Evolutionary conservation across 1,284 basidiomycete species (phyloP), one percentile per base, ranked within the genome.

Genomic region (Phellinidium pouzarii): DNA sequence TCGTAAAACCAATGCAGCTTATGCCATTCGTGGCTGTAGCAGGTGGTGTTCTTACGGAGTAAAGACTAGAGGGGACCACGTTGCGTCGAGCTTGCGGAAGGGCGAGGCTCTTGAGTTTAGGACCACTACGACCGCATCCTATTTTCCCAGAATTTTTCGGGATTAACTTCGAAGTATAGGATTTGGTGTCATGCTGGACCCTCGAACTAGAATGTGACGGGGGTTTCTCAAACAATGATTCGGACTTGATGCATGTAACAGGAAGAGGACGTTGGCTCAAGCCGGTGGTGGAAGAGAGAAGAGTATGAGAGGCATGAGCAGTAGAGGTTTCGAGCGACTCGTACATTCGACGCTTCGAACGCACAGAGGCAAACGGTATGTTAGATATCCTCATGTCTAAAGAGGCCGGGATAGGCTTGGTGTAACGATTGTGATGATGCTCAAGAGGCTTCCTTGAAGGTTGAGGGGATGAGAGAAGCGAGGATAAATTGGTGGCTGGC

Each of bases 291-390:
- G 37, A 17, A n/a, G 22, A 25, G 5, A 20, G 22, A 25, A n/a
- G 31, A 23, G 31, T 20, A 14, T n/a, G 29, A 14, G 7, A 20
- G 11, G 29, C 36, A 14, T 7, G 7, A 22, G 23, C 3, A 31
- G 36, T 3, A 25, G 43, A 27, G 14, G 11, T 8, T 34, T 23
- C 20, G 25, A 40, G 50, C 25, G 43, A 36, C 34, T 52, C 50
- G 11, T 52, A 45, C 50, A 52, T n/a, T 17, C 36, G 26, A 4
- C 29, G 31, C 31, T 52, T 52, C 25, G 50, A 37, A 22, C 45
- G 50, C n/a, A 45, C 50, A 9, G 50, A 38, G 22, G 44, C 25
- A 4, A 38, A 11, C 19, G 31, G 31, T 29, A 37, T 23, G n/a
- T 45, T 43, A 22, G 48, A 50, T 8, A 26, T 36, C n/a, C 34